Base-by-base conservation (phyloP, 495 filamentous ascomycete genomes). In the Talaromyces proteolyticus region DNA sequence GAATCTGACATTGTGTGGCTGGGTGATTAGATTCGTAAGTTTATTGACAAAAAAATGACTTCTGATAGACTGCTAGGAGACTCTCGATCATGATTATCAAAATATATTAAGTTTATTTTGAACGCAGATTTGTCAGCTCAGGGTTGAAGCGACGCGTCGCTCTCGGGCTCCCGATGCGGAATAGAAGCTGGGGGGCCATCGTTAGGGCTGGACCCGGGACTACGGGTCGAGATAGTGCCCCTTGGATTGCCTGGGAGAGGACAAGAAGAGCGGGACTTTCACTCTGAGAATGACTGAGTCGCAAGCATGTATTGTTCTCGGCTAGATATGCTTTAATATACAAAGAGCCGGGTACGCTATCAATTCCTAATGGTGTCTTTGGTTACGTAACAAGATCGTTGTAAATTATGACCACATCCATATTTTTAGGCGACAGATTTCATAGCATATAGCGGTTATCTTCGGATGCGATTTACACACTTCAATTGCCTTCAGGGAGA, bases 161-260 rank as follows among this genome's bases (percentile, higher is more conserved):
- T 45, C 43, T 29, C 43, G 17, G 43, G 25, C 43, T 24, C 43
- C 43, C 10, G 29, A 45, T 45, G 23, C 17, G 22, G 43, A 26
- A 45, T 25, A 24, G 42, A 44, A 14, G 19, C 19, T 21, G 7
- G 42, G 7, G 16, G 14, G 14, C 29, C 14, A 36, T 36, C 39
- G 18, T 20, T 12, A 45, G 43, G 22, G 43, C 23, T 45, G 11
- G 42, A 29, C 8, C 23, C 17, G 42, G 11, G 19, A 23, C 7
- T 44, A 21, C 22, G 10, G 14, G 22, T n/a, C n/a, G n/a, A n/a
- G n/a, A n/a, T n/a, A n/a, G n/a, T n/a, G n/a, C n/a, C n/a, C n/a
- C n/a, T n/a, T n/a, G n/a, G n/a, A n/a, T n/a, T n/a, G n/a, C n/a
- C n/a, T n/a, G n/a, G n/a, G n/a, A n/a, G n/a, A 45, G 23, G 43